Percentiles rank a stretch among this genome's conserved stretches.
Conservation (phyloP, 176 grass and related monocot genomes). For the Aechmea fasciata region DNA sequence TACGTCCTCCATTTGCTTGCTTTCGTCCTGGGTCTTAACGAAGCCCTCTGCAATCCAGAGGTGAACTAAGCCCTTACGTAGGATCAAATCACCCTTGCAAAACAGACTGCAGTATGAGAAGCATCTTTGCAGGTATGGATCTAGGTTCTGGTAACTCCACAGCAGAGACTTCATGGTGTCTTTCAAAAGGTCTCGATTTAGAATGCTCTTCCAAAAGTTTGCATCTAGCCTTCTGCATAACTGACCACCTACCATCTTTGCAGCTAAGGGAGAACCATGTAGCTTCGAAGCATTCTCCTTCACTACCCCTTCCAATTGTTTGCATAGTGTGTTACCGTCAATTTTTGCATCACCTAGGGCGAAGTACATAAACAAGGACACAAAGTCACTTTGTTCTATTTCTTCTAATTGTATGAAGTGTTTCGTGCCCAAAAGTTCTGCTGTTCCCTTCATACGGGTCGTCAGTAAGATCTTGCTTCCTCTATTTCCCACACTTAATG, state of each 20-base stretch:
- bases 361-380: slow-evolving; percentile 2
- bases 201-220: background rate
- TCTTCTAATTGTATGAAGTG: background rate
- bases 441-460: background rate
- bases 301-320: background rate
- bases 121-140: slow-evolving; percentile 11
- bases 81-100: background rate
- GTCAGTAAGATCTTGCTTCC: slow-evolving; percentile 22
- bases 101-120: background rate
- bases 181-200: background rate
- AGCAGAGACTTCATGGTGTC: background rate
- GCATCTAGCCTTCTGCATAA: background rate
- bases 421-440: background rate
- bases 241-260: slow-evolving; percentile 5
- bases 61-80: slow-evolving; percentile 13
- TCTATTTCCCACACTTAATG: background rate
- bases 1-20: slow-evolving; percentile 16
- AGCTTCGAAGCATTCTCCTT: background rate
- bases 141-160: slow-evolving; percentile 25
- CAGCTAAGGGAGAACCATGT: slow-evolving; percentile 16
- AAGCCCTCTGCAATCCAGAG: slow-evolving; percentile 39
- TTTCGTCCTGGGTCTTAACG: background rate
- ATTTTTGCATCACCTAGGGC: slow-evolving; percentile 8
- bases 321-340: fast-evolving
- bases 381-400: background rate